phyloP scores from a whole-genome alignment of 495 filamentous ascomycete genomes.

The Penicillium cosmopolitanum region DNA sequence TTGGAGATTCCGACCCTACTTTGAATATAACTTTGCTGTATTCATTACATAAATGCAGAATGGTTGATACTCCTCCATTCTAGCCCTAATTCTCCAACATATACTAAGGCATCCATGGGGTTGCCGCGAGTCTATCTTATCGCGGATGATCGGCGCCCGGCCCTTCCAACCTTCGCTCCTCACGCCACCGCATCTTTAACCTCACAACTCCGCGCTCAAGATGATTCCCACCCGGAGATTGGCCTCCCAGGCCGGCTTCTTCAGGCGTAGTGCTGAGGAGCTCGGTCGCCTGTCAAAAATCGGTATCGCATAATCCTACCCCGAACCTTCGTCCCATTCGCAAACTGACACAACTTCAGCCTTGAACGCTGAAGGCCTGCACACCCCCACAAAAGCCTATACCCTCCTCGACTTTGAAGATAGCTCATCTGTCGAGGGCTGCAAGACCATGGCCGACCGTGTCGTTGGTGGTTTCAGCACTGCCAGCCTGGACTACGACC shows the following conservation, averaged over 20 bases:
- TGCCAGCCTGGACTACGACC: constrained; percentile 69
- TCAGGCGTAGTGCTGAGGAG: constrained; percentile 67
- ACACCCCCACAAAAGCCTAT: constrained; percentile 52
- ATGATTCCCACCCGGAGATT: constrained; percentile 57
- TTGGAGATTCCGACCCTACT: too few relatives aligned
- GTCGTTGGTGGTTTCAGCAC: constrained; percentile 86
- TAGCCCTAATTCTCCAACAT: too few relatives aligned
- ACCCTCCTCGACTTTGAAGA: constrained; percentile 63
- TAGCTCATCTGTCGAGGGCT: constrained; percentile 60
- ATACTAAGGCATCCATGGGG: too few relatives aligned
- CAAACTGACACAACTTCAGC: constrained; percentile 33
- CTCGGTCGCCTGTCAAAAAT: constrained; percentile 61
- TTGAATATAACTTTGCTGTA: too few relatives aligned
- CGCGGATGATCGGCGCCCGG: constrained; percentile 20
- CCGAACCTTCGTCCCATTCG: not conserved
- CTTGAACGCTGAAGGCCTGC: constrained; percentile 52
- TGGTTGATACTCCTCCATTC: too few relatives aligned
- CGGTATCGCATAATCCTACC: constrained; percentile 35
- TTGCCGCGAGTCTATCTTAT: constrained; percentile 19
- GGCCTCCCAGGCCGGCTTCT: constrained; percentile 55
- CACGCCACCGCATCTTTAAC: constrained; percentile 3
- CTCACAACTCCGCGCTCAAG: not conserved
- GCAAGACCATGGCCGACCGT: constrained; percentile 83
- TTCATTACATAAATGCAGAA: too few relatives aligned
- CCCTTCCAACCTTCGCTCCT: not conserved